Percentiles rank a stretch among this genome's conserved stretches.
phyloP scores from a whole-genome alignment of 148 eudicot species.

The Drosera capensis region DNA sequence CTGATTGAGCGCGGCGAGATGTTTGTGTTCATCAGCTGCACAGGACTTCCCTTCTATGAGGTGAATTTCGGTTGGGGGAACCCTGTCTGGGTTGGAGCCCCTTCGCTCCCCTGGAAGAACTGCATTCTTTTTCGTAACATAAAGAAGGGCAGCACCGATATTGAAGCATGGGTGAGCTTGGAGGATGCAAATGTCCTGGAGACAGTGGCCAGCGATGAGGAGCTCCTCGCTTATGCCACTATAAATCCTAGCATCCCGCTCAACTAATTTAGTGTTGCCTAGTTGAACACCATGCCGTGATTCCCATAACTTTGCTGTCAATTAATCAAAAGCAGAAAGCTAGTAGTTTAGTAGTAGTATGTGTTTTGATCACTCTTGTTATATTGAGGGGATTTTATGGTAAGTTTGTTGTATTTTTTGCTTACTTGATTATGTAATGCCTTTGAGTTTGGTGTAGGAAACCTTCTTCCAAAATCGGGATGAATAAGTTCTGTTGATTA shows the following conservation, averaged over 20 bases:
- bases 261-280: neutral
- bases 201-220: slow-evolving; percentile 13
- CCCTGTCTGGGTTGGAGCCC: neutral
- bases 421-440: too few relatives aligned
- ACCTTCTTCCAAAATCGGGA: too few relatives aligned
- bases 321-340: too few relatives aligned
- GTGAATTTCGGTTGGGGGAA: neutral
- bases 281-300: too few relatives aligned
- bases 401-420: neutral
- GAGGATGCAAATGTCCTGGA: slow-evolving; percentile 9
- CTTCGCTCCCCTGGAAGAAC: neutral
- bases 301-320: too few relatives aligned
- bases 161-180: neutral
- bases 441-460: too few relatives aligned
- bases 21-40: neutral
- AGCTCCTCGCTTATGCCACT: slow-evolving; percentile 10
- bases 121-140: neutral
- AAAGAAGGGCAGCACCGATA: too few relatives aligned
- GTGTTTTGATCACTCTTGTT: too few relatives aligned
- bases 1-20: neutral
- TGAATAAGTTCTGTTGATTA: too few relatives aligned
- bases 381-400: neutral
- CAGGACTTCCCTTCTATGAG: neutral
- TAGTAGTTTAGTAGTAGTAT: too few relatives aligned
- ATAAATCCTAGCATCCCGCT: slow-evolving; percentile 7